Evolutionary conservation across 805 yeast species (phyloP), one percentile per base, ranked within the genome.

Genomic region (Suhomyces vadensis): DNA sequence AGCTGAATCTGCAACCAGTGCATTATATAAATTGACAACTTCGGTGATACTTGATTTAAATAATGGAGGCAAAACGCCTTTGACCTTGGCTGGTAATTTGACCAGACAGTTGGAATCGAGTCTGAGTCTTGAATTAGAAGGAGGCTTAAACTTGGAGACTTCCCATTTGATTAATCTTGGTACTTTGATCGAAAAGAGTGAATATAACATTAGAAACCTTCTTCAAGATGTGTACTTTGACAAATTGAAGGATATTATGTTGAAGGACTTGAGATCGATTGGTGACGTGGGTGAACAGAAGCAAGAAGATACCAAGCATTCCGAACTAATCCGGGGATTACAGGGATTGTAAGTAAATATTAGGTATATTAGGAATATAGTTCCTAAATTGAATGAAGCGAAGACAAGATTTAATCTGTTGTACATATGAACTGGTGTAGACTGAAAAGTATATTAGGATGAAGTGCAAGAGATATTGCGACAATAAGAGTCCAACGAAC

Each of bases 161-260:
- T 75, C 83, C n/a, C 97, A 94, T 61, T 77, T 92, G 39, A 82
- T 90, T 24, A 91, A 91, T 59, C 68, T 92, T 48, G 99, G 99
- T 23, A 72, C 85, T 2, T 63, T 90, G 50, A 78, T 94, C 10
- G 99, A 92, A 65, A 96, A 88, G 49, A 77, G 87, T 35, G 99
- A 92, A 68, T 82, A 85, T 48, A 88, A 85, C 61, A 72, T 92
- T 69, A 79, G 99, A 65, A 87, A 87, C 55, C 72, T 87, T 71
- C 74, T 92, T 51, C 96, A 92, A 63, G 96, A 89, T 51, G 97
- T 92, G 21, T 92, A 92, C 63, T 92, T 92, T 60, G 97, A 95
- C 56, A 92, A 92, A 71, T 87, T 96, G 14, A 82, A 87, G 58
- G 97, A 92, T 59, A 84, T 94, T 39, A 73, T 91, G 53, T 62